These are phyloP conservation scores for Colletotrichum echinochloae DNA, from an alignment of 2,329 filamentous ascomycete species.

Conservation along the genomic window DNA sequence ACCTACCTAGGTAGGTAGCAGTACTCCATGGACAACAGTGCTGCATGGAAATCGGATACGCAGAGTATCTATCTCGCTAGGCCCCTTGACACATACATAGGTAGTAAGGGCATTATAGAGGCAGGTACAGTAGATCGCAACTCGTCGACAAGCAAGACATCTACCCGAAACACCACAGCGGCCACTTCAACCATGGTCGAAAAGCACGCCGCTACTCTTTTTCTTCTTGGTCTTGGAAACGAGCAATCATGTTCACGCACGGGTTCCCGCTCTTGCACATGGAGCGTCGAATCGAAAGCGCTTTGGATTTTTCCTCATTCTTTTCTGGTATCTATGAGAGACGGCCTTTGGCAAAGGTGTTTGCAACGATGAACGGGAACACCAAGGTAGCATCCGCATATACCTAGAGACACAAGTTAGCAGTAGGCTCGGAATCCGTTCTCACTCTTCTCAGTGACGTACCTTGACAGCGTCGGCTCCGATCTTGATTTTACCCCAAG, in stretches of 20 bases:
- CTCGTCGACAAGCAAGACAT: background rate
- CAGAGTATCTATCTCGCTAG: background rate
- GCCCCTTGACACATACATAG: background rate
- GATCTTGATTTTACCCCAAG: conserved; percentile 97
- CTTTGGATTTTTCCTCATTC: conserved; percentile 10
- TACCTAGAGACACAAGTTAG: conserved; percentile 55
- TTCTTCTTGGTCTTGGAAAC: too few relatives aligned
- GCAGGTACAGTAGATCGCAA: background rate
- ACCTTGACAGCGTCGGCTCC: conserved; percentile 92
- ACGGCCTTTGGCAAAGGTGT: conserved; percentile 71
- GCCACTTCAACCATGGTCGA: background rate
- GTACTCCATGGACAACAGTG: background rate
- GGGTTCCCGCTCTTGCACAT: background rate
- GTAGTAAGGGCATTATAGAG: background rate
- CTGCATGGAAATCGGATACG: background rate
- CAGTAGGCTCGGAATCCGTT: background rate
- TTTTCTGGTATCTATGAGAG: conserved; percentile 12
- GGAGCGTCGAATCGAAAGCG: background rate
- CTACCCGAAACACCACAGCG: background rate
- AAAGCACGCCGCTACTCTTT: background rate
- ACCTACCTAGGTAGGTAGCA: too few relatives aligned
- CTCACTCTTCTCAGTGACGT: conserved; percentile 44
- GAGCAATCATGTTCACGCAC: too few relatives aligned
- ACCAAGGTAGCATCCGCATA: conserved; percentile 74
- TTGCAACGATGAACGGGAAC: conserved; percentile 75